Percentiles rank a stretch among this genome's conserved stretches.
phyloP scores from a whole-genome alignment of 139 green algal genomes.

The Tetradesmus obliquus region DNA sequence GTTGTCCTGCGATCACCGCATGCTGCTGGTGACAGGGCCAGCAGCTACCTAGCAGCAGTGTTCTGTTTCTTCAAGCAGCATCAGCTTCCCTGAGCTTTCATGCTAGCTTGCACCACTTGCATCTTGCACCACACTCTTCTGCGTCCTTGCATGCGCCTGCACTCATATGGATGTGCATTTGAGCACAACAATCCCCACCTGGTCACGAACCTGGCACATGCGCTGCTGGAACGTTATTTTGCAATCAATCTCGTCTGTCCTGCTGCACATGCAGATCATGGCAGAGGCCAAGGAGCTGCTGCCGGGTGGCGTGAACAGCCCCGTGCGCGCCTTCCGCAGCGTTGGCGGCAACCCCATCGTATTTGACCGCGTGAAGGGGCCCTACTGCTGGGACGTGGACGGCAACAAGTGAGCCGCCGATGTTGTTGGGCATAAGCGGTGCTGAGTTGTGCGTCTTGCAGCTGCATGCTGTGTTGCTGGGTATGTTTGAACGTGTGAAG shows the following conservation, averaged over 20 bases:
- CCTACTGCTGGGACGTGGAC: constrained; percentile 94
- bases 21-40: background rate
- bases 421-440: background rate
- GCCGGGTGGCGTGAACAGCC: constrained; percentile 98
- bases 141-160: background rate
- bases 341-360: constrained; percentile 98
- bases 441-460: no score
- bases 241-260: background rate
- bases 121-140: background rate
- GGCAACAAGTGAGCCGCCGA: constrained; percentile 73
- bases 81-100: background rate
- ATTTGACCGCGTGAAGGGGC: constrained; percentile 97
- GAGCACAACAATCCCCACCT: no score
- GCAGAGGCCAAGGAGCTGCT: constrained; percentile 93
- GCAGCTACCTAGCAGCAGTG: background rate
- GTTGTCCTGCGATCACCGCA: no score
- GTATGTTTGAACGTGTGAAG: constrained; percentile 97
- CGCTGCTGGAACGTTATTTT: background rate
- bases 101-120: background rate
- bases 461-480: no score
- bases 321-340: constrained; percentile 95
- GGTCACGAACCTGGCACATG: background rate
- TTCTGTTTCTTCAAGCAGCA: background rate
- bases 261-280: constrained; percentile 84
- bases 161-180: background rate